A percentile compares a stretch with the other conserved stretches of the same genome.
These are phyloP conservation scores for Bimuria novae-zelandiae DNA, from an alignment of 2,329 filamentous ascomycete species.

Conservation along the genomic window DNA sequence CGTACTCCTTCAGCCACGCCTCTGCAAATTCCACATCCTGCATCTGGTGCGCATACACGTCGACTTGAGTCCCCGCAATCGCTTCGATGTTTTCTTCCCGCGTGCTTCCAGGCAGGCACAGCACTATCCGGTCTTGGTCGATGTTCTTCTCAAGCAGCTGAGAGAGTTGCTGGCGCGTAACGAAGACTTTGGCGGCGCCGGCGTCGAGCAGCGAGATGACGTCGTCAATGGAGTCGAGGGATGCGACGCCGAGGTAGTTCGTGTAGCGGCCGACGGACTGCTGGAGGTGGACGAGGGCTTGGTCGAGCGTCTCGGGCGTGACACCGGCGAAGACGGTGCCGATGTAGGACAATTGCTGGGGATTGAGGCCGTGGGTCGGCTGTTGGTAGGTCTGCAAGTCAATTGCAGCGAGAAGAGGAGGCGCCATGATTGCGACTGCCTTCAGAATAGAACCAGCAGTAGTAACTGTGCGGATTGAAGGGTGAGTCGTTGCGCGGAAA, in stretches of 20 bases:
- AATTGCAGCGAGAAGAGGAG: slow-evolving; percentile 56
- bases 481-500: slow-evolving; percentile 17
- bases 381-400: slow-evolving; percentile 51
- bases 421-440: slow-evolving; percentile 40
- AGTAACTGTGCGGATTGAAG: slow-evolving; percentile 2
- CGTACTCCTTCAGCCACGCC: slow-evolving; percentile 56
- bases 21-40: slow-evolving; percentile 50
- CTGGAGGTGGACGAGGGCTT: slow-evolving; percentile 58
- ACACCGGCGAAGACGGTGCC: slow-evolving; percentile 62
- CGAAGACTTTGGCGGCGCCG: slow-evolving; percentile 84
- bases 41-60: slow-evolving; percentile 51
- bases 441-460: not conserved
- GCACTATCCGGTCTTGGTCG: slow-evolving; percentile 61
- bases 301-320: slow-evolving; percentile 53
- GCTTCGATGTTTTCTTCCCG: slow-evolving; percentile 48
- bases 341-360: slow-evolving; percentile 60
- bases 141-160: slow-evolving; percentile 58
- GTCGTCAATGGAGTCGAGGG: slow-evolving; percentile 70
- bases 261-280: slow-evolving; percentile 60
- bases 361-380: slow-evolving; percentile 55
- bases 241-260: slow-evolving; percentile 77
- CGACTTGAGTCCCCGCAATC: slow-evolving; percentile 49
- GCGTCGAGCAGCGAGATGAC: slow-evolving; percentile 80
- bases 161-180: slow-evolving; percentile 70
- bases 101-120: slow-evolving; percentile 54